Percentiles rank a stretch among this genome's conserved stretches.
These are phyloP conservation scores for Lanmaoa rubissima DNA, from an alignment of 768 basidiomycete species.

Conservation along the genomic window DNA sequence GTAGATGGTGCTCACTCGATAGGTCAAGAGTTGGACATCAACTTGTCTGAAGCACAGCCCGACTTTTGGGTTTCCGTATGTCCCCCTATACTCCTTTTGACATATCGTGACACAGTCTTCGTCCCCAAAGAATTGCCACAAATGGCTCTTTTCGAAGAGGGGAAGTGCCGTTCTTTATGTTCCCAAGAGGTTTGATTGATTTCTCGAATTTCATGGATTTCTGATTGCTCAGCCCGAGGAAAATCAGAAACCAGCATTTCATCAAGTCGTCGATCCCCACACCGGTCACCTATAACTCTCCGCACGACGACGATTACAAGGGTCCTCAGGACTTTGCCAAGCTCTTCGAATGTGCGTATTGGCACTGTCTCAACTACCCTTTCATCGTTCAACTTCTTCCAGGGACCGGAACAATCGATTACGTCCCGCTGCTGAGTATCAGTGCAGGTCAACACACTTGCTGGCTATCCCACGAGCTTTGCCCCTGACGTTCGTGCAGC, in stretches of 20 bases:
- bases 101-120: not conserved
- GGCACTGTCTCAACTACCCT: not conserved
- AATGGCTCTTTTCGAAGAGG: constrained; percentile 78
- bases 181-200: constrained; percentile 47
- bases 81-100: not conserved
- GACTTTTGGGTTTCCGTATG: constrained; percentile 80
- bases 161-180: constrained; percentile 72
- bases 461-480: not conserved
- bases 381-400: not conserved
- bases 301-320: constrained; percentile 34
- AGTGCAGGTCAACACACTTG: constrained; percentile 40
- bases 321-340: constrained; percentile 40
- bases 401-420: constrained; percentile 70
- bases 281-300: constrained; percentile 49
- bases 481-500: constrained; percentile 40
- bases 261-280: constrained; percentile 62
- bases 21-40: constrained; percentile 64
- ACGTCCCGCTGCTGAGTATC: constrained; percentile 52
- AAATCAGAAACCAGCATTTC: constrained; percentile 57
- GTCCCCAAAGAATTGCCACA: constrained; percentile 67
- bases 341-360: constrained; percentile 45
- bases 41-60: constrained; percentile 52
- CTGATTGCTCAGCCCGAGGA: not conserved
- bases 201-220: not conserved
- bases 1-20: constrained; percentile 81